Base-by-base conservation (phyloP, 495 filamentous ascomycete species). In the Saxispiralis lemnorum region DNA sequence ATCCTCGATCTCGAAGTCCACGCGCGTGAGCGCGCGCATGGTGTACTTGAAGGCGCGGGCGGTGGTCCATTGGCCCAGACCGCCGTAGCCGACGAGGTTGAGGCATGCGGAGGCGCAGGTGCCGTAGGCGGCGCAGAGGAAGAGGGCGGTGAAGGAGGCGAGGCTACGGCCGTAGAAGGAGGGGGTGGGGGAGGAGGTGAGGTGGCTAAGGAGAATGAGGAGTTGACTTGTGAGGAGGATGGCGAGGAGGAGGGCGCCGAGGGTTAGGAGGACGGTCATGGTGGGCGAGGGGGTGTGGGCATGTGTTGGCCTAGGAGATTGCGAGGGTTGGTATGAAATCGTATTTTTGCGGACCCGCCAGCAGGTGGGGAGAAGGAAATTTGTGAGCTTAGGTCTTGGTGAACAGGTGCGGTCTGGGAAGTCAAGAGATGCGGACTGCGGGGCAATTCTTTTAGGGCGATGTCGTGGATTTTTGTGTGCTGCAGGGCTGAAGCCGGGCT, bases 61-160 rank as follows among this genome's bases (percentile, higher is more conserved):
- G 4, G 75, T 76, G 19, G 84, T 75, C 81, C 83, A 94, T 67
- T 95, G 89, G 32, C 81, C 75, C 46, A 84, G 70, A 44, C 79
- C 75, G 44, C 72, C 73, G 50, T 78, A 70, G 39, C 84, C 85
- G 31, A 76, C 55, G 13, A 80, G 55, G 30, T 82, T 78, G 30
- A 97, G 66, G 34, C 72, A 47, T 43, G 87, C 72, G 13, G 80
- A 83, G 16, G 74, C 76, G 40, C 81, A 24, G 41, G 84, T 80
- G 43, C 92, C 89, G 63, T 88, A 94, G 39, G 61, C 57, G 9
- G 88, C 78, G 63, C 73, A 75, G 17, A 70, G 50, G 40, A 77
- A 28, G 38, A 93, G 63, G 20, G 71, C 70, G 49, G 77, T 58
- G 59, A 86, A 85, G 30, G 76, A 70, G 31, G 80, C 77, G 40